phyloP scores from a whole-genome alignment of 306 rosid genomes.

The Senna tora region DNA sequence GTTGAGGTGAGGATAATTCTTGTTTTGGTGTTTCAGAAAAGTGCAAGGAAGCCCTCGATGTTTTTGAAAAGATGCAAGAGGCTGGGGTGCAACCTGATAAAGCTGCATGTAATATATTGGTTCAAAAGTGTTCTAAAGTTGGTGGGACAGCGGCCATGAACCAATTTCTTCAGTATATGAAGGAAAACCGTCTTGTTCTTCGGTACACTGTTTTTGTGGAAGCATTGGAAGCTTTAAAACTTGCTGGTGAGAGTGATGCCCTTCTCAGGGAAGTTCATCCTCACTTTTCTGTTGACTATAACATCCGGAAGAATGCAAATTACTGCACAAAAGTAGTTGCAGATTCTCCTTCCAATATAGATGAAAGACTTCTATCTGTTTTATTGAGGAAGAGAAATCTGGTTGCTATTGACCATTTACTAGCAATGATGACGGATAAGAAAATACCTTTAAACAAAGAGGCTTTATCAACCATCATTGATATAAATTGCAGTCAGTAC shows the following conservation, averaged over 20 bases:
- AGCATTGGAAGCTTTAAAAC: constrained; percentile 62
- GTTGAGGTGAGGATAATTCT: constrained; percentile 12
- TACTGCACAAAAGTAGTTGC: constrained; percentile 30
- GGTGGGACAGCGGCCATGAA: constrained; percentile 54
- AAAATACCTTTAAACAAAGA: constrained; percentile 49
- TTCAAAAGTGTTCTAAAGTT: constrained; percentile 66
- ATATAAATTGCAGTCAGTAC: constrained; percentile 50
- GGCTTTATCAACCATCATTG: constrained; percentile 60
- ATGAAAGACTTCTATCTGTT: constrained; percentile 53
- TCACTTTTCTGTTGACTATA: constrained; percentile 49
- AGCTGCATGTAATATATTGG: constrained; percentile 84
- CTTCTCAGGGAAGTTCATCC: constrained; percentile 83
- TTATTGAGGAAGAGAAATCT: constrained; percentile 65
- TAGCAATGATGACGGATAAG: constrained; percentile 53
- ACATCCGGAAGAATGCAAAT: constrained; percentile 39
- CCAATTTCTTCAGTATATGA: constrained; percentile 69
- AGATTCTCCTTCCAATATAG: constrained; percentile 38
- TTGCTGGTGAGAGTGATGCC: constrained; percentile 52
- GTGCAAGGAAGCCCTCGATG: constrained; percentile 74
- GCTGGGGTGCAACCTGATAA: constrained; percentile 81
- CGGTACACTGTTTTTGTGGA: constrained; percentile 68
- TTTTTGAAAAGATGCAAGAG: constrained; percentile 77
- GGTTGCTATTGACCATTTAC: constrained; percentile 59
- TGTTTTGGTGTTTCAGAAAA: constrained; percentile 58
- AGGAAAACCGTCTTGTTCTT: constrained; percentile 64